phyloP scores from a whole-genome alignment of 306 rosid species.

The Quercus parvula region DNA sequence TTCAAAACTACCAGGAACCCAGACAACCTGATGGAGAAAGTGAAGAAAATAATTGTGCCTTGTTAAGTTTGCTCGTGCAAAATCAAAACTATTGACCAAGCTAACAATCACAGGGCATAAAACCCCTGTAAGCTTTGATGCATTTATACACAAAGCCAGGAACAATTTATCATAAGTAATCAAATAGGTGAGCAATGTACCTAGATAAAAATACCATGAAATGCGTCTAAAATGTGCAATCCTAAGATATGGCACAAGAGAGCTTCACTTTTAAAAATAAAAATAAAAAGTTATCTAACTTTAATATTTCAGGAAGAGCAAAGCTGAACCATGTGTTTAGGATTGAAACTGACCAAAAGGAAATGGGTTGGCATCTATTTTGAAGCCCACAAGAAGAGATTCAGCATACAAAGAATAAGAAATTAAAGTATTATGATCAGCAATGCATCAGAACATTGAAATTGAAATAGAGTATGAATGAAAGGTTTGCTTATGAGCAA shows the following conservation, averaged over 20 bases:
- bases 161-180: neutral
- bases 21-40: conserved; percentile 60
- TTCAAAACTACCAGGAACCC: conserved; percentile 98
- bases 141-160: neutral
- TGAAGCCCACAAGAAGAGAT: neutral
- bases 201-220: too few relatives aligned
- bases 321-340: neutral
- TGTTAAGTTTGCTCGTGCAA: conserved; percentile 3
- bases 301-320: neutral
- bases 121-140: neutral
- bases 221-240: neutral
- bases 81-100: conserved; percentile 5
- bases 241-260: neutral
- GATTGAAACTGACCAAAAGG: neutral
- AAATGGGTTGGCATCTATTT: neutral
- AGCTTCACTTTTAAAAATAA: neutral
- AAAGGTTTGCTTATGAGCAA: neutral
- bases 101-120: neutral
- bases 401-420: neutral
- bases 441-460: neutral
- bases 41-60: conserved; percentile 17
- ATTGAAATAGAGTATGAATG: neutral
- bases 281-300: neutral
- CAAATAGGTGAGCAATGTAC: too few relatives aligned
- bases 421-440: neutral